Conservation (phyloP, 1,139 yeast genomes). For the Taphrina deformans region DNA sequence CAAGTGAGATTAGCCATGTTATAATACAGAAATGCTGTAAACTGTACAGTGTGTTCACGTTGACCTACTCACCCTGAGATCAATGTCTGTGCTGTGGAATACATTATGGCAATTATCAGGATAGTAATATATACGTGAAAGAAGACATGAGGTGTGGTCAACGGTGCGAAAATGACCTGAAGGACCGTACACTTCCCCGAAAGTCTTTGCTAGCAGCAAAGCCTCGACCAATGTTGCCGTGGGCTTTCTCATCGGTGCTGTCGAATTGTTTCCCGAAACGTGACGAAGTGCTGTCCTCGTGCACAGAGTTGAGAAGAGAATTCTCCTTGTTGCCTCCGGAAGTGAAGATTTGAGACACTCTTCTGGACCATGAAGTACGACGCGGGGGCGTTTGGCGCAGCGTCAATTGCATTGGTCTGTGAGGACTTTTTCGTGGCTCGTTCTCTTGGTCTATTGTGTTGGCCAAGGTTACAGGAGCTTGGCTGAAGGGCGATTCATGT, state of each 20-base stretch:
- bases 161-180: constrained; percentile 13
- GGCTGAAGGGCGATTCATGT: constrained; percentile 13
- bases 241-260: not conserved
- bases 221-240: not conserved
- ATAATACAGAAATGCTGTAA: not conserved
- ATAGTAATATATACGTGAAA: not conserved
- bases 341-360: constrained; percentile 16
- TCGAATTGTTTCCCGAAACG: not conserved
- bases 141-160: not conserved
- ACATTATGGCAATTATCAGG: too few relatives aligned
- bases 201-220: not conserved
- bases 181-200: constrained; percentile 1
- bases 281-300: not conserved
- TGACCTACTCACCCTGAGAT: too few relatives aligned
- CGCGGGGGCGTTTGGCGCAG: constrained; percentile 15
- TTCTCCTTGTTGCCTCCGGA: constrained; percentile 28
- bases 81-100: too few relatives aligned
- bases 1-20: not conserved
- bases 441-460: not conserved
- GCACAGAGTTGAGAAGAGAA: constrained; percentile 10
- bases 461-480: not conserved
- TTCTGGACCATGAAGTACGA: constrained; percentile 20
- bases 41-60: not conserved
- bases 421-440: constrained; percentile 6
- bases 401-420: constrained; percentile 10